A percentile compares a stretch with the other conserved stretches of the same genome.
Conservation (phyloP, 2,329 filamentous ascomycete species). For the Hymenoscyphus fructigenus region DNA sequence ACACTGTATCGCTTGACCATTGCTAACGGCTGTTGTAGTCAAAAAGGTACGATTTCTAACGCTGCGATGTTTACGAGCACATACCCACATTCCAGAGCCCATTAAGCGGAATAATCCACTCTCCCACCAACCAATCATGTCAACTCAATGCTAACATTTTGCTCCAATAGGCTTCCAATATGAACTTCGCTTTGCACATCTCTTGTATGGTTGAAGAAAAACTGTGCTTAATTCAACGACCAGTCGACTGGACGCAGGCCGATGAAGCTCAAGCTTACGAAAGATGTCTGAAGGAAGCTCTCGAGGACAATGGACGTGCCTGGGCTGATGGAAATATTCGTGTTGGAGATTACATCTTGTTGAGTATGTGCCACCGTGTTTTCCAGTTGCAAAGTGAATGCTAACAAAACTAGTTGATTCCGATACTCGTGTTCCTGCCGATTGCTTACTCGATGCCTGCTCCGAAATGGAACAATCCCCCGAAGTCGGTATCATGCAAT, state of each 20-base stretch:
- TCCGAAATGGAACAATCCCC: conserved; percentile 80
- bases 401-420: conserved; percentile 56
- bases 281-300: conserved; percentile 61
- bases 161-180: conserved; percentile 69
- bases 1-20: neutral
- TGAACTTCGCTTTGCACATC: conserved; percentile 69
- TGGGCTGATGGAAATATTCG: conserved; percentile 61
- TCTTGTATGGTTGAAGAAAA: conserved; percentile 71
- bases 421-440: conserved; percentile 73
- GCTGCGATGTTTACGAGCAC: neutral
- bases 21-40: conserved; percentile 30
- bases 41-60: conserved; percentile 40
- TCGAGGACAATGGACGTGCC: conserved; percentile 57
- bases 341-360: conserved; percentile 68
- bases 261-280: conserved; percentile 69
- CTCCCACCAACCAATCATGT: conserved; percentile 7
- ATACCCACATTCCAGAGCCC: neutral
- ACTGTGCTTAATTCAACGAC: conserved; percentile 56
- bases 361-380: conserved; percentile 45
- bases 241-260: conserved; percentile 63
- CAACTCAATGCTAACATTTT: conserved; percentile 26
- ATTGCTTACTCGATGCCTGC: conserved; percentile 76
- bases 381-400: conserved; percentile 18
- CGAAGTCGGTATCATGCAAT: conserved; percentile 77
- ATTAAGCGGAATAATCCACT: neutral